Percentiles rank a stretch among this genome's conserved stretches.
Evolutionary conservation across 208 protist species (phyloP).

Genomic region (Borovskyia barvae): DNA sequence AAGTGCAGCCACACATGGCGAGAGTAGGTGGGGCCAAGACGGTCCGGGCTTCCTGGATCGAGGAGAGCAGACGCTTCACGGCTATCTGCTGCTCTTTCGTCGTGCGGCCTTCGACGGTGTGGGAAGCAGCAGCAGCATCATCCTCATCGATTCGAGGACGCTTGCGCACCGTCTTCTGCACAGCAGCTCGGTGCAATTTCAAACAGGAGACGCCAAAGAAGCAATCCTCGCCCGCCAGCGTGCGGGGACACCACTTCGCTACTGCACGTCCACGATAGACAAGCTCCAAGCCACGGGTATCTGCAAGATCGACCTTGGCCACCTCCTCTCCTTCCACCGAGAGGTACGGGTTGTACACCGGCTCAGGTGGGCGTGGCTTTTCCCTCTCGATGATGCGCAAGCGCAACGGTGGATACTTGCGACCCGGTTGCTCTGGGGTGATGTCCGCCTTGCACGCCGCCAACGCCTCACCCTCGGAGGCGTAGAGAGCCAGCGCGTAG

Average conservation of each 20-base stretch:
- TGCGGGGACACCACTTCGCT: constrained; percentile 73
- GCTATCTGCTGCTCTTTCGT: constrained; percentile 30
- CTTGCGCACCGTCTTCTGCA: constrained; percentile 74
- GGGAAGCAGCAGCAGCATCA: constrained; percentile 5
- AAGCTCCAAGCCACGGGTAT: constrained; percentile 72
- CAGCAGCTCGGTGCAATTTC: constrained; percentile 48
- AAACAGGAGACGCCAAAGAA: constrained; percentile 68
- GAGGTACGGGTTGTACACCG: constrained; percentile 78
- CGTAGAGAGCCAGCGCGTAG: constrained; percentile 81
- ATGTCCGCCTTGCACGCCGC: constrained; percentile 78
- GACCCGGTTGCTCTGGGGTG: constrained; percentile 29
- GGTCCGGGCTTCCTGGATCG: constrained; percentile 12
- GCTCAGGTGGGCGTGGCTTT: constrained; percentile 57
- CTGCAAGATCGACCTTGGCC: constrained; percentile 56
- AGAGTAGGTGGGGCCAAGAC: constrained; percentile 20
- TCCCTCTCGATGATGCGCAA: constrained; percentile 77
- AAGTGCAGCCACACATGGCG: constrained; percentile 12
- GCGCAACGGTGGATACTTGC: constrained; percentile 41
- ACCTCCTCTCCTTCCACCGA: constrained; percentile 64
- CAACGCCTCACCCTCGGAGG: constrained; percentile 77
- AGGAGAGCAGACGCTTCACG: constrained; percentile 29
- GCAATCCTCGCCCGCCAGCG: constrained; percentile 62
- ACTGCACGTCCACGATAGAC: constrained; percentile 67
- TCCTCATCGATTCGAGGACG: constrained; percentile 48
- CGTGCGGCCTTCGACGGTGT: too few species aligned